Conservation (phyloP, 768 basidiomycete genomes). For the Chalciporus piperatus region DNA sequence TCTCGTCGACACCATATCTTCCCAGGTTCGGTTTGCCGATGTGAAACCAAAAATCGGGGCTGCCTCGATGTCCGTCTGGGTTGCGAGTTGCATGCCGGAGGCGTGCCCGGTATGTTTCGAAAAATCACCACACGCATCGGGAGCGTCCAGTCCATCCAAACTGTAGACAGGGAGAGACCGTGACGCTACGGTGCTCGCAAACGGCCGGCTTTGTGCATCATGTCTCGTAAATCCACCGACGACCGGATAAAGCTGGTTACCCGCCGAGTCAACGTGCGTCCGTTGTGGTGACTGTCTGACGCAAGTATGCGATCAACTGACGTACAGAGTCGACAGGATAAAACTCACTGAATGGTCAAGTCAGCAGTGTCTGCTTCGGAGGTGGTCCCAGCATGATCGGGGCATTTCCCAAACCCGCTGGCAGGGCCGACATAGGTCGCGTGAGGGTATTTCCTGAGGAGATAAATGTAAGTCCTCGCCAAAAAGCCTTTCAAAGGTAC, state of each 20-base stretch:
- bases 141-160: too few relatives aligned
- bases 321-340: neutral
- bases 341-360: neutral
- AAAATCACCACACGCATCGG: neutral
- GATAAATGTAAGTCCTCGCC: neutral
- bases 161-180: too few relatives aligned
- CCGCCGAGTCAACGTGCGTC: neutral
- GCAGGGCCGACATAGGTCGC: neutral
- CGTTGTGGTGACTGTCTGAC: constrained; percentile 1
- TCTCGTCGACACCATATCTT: neutral
- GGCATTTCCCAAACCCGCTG: neutral
- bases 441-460: neutral
- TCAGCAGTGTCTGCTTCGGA: neutral
- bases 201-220: neutral
- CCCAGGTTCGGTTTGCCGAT: constrained; percentile 8
- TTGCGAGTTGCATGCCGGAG: neutral
- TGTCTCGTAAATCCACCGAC: neutral
- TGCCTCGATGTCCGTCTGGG: neutral
- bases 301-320: neutral
- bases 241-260: neutral
- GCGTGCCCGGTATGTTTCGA: neutral
- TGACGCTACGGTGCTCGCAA: neutral
- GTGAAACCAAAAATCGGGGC: neutral
- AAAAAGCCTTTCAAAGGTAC: neutral
- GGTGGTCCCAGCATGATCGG: neutral